These are phyloP conservation scores for Rosa rugosa DNA, from an alignment of 306 rosid species.

Conservation along the genomic window DNA sequence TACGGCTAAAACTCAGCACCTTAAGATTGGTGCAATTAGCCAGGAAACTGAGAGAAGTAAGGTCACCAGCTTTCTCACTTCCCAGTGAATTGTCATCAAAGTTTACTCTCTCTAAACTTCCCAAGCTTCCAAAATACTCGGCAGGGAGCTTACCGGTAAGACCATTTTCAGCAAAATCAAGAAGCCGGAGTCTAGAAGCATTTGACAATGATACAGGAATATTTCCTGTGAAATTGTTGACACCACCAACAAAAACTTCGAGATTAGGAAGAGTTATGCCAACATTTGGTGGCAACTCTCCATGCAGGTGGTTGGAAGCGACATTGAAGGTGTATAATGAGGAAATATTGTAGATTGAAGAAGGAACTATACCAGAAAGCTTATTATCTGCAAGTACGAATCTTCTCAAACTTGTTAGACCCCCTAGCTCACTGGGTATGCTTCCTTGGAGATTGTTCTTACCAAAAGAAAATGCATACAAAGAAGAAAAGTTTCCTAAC, in stretches of 20 bases:
- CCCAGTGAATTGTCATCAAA: constrained; percentile 37
- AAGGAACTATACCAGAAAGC: constrained; percentile 42
- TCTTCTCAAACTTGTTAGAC: constrained; percentile 23
- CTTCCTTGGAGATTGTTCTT: constrained; percentile 38
- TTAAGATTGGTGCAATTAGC: constrained; percentile 36
- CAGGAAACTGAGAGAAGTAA: constrained; percentile 22
- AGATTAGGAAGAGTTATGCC: constrained; percentile 49
- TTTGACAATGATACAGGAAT: constrained; percentile 50
- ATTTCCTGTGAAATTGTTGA: constrained; percentile 36
- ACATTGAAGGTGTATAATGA: constrained; percentile 24
- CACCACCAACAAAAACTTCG: constrained; percentile 32
- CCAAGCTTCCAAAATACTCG: constrained; percentile 38
- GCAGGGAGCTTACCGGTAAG: constrained; percentile 40
- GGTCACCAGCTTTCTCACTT: constrained; percentile 28
- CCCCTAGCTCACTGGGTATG: constrained; percentile 43
- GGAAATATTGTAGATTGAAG: no score
- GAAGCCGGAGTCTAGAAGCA: constrained; percentile 25
- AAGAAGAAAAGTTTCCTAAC: constrained; percentile 50
- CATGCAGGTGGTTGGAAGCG: constrained; percentile 35
- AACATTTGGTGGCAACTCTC: constrained; percentile 41
- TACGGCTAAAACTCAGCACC: constrained; percentile 2
- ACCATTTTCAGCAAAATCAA: constrained; percentile 37
- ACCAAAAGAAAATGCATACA: constrained; percentile 9
- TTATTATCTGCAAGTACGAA: constrained; percentile 25
- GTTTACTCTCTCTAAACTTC: constrained; percentile 2